A percentile compares a stretch with the other conserved stretches of the same genome.
phyloP scores from a whole-genome alignment of 1,139 yeast genomes.

The Pichia inconspicua region DNA sequence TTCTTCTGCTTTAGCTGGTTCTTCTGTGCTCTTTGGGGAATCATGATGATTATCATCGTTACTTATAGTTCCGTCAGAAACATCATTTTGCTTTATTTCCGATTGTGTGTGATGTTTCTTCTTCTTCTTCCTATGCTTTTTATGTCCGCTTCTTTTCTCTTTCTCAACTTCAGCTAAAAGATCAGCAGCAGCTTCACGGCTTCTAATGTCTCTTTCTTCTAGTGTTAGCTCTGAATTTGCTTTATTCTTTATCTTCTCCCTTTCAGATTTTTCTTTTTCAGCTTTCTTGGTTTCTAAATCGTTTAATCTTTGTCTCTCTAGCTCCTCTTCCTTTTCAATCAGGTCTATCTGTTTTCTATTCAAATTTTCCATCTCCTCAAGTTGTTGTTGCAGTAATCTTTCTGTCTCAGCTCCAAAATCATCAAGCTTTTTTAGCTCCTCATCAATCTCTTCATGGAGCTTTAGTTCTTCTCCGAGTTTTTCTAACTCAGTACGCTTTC shows the following conservation, averaged over 20 bases:
- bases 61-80: background rate
- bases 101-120: background rate
- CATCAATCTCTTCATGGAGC: slow-evolving; percentile 3
- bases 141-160: background rate
- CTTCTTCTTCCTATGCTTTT: slow-evolving; percentile 3
- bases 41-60: background rate
- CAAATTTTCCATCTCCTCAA: slow-evolving; percentile 1
- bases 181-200: background rate
- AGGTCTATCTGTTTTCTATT: slow-evolving; percentile 1
- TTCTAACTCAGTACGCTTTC: slow-evolving; percentile 1
- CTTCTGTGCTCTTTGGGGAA: no score
- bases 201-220: background rate
- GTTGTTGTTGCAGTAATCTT: background rate
- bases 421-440: slow-evolving; percentile 1
- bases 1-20: background rate
- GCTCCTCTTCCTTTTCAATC: slow-evolving; percentile 3
- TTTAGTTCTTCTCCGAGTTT: slow-evolving; percentile 1
- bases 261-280: background rate
- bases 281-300: background rate
- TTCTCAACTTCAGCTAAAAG: background rate
- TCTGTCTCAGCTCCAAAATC: background rate
- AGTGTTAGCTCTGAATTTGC: background rate
- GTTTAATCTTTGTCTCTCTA: slow-evolving; percentile 1
- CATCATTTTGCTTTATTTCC: background rate
- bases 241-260: background rate